Percentiles rank a stretch among this genome's conserved stretches.
Evolutionary conservation across 75 land plant genomes (phyloP).

Genomic region (Isoetes taiwanensis): DNA sequence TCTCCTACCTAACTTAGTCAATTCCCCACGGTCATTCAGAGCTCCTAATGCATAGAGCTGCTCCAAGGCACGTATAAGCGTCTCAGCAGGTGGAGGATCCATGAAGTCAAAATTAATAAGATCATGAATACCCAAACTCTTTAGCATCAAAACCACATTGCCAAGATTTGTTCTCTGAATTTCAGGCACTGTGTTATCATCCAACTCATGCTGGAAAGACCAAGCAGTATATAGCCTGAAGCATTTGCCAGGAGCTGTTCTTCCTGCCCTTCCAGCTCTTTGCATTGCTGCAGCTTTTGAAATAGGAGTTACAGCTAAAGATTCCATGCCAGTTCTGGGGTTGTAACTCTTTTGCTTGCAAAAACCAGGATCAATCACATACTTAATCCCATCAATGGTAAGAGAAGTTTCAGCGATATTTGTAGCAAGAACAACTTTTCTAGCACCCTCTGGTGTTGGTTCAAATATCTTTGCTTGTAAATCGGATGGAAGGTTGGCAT

Average conservation of each 20-base stretch:
- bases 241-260: conserved; percentile 95
- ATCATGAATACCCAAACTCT: conserved; percentile 88
- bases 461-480: conserved; percentile 93
- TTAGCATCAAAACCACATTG: conserved; percentile 78
- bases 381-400: conserved; percentile 92
- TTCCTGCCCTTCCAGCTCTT: conserved; percentile 89
- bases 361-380: conserved; percentile 96
- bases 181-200: conserved; percentile 86
- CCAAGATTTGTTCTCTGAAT: conserved; percentile 92
- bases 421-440: conserved; percentile 90
- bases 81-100: conserved; percentile 94
- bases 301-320: conserved; percentile 61
- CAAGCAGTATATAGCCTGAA: conserved; percentile 75
- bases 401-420: conserved; percentile 97
- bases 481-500: conserved; percentile 94
- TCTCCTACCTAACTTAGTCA: conserved; percentile 80
- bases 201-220: conserved; percentile 65
- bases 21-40: conserved; percentile 70
- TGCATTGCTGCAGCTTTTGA: conserved; percentile 91
- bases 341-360: conserved; percentile 84
- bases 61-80: conserved; percentile 78
- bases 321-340: conserved; percentile 97
- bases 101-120: conserved; percentile 84
- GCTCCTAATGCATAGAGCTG: conserved; percentile 86
- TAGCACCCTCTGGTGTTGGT: conserved; percentile 91